phyloP scores from a whole-genome alignment of 768 basidiomycete species.

The Pulveroboletus sp. region DNA sequence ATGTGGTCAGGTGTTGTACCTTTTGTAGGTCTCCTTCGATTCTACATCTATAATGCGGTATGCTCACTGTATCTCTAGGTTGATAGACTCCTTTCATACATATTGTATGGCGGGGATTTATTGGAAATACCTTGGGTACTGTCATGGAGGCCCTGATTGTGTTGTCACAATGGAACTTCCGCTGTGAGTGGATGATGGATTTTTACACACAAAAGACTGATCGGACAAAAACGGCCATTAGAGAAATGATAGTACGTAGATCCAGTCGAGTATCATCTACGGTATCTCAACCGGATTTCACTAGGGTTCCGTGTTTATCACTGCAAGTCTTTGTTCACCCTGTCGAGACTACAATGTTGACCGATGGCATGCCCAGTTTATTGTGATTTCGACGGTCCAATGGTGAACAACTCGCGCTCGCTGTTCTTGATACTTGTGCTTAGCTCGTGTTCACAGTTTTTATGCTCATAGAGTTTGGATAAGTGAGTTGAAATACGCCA shows the following conservation, averaged over 20 bases:
- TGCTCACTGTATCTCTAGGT: background rate
- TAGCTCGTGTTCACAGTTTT: conserved; percentile 1
- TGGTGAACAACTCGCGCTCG: background rate
- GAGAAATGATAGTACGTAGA: conserved; percentile 4
- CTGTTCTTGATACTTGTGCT: background rate
- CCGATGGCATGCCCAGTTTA: background rate
- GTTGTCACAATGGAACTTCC: too few relatives aligned
- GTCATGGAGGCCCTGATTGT: background rate
- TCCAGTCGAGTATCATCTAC: background rate
- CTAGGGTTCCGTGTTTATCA: background rate
- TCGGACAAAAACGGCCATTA: background rate
- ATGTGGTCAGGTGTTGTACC: background rate
- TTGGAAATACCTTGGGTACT: background rate
- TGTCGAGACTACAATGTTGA: background rate
- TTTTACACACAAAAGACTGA: too few relatives aligned
- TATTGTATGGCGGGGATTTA: background rate
- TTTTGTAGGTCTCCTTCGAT: background rate
- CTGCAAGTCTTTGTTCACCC: background rate
- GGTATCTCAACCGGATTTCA: background rate
- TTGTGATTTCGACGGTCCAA: conserved; percentile 6
- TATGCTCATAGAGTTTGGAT: conserved; percentile 15
- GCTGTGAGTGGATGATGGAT: too few relatives aligned
- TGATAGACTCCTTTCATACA: conserved; percentile 1
- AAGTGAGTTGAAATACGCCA: background rate
- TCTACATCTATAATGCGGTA: background rate